These are phyloP conservation scores for Chaetomium sp. DNA, from an alignment of 2,329 filamentous ascomycete species.

Conservation along the genomic window DNA sequence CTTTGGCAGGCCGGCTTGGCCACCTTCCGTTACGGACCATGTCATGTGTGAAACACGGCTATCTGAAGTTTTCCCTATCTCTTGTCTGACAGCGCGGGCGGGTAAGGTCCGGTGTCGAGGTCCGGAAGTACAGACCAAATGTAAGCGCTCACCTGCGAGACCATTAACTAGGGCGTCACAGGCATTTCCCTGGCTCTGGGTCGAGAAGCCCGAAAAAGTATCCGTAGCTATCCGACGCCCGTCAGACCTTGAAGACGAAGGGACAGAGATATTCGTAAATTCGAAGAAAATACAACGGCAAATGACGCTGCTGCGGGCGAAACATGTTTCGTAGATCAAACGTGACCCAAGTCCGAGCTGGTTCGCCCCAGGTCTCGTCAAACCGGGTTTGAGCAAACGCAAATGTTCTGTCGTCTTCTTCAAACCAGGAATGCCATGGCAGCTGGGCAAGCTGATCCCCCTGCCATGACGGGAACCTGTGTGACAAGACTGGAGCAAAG, in stretches of 20 bases:
- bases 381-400: conserved; percentile 2
- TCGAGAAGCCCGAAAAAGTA: too few relatives aligned
- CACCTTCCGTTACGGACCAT: not conserved
- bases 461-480: too few relatives aligned
- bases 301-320: not conserved
- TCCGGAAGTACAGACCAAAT: too few relatives aligned
- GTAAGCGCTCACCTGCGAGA: too few relatives aligned
- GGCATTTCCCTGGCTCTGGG: too few relatives aligned
- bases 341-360: not conserved
- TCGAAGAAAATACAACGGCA: too few relatives aligned
- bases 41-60: not conserved
- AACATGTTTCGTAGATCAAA: conserved; percentile 21
- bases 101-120: too few relatives aligned
- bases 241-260: too few relatives aligned
- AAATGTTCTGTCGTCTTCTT: not conserved
- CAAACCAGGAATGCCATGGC: not conserved
- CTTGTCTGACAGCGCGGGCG: not conserved
- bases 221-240: too few relatives aligned
- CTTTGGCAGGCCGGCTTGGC: not conserved
- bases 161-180: too few relatives aligned
- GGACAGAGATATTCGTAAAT: too few relatives aligned
- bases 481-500: not conserved
- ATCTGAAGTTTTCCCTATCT: not conserved
- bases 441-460: not conserved
- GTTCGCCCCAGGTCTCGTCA: not conserved